Base-by-base conservation (phyloP, 176 grass and related monocot species). In the Thinopyrum elongatum region DNA sequence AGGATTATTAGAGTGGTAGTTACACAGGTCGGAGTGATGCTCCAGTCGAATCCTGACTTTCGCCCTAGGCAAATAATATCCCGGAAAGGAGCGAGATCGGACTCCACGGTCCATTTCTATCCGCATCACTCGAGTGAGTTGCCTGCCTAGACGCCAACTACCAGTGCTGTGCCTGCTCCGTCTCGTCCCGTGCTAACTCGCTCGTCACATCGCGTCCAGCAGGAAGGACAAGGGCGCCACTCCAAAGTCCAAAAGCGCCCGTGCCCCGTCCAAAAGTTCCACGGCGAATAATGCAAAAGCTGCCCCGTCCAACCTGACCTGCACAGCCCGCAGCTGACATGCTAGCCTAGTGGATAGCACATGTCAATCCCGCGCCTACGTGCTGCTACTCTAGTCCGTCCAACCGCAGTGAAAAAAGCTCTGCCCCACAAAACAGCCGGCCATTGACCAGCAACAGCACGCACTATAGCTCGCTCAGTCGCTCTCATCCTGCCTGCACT, bases 211-310 rank as follows among this genome's bases (percentile, higher is more conserved):
- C 76, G 35, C 67, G 19, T 59, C 82, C 53, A 53, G 12, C 29
- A 19, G 14, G 25, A 65, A 83, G 41, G 84, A 83, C 89, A 86
- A 83, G 1, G 80, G 65, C 65, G 84, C 65, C 79, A 8, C 88
- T 86, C 88, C 79, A 71, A 82, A 31, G 55, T 65, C 88, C 79
- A 87, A 83, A 90, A 90, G 88, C 59, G 64, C 7, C 71, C 12
- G 47, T 77, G 83, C 21, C 49, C 30, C 39, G n/a, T 15, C 83
- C 38, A 26, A 77, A 70, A 82, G 51, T 82, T 80, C 53, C 76
- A 70, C 49, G 12, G n/a, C 38, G 2, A 65, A 89, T 73, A 78
- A 70, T 62, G 80, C 80, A 6, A 83, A 90, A 90, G 83, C 44
- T 77, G 83, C 42, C 72, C 42, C 49, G 70, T 4, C 73, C 55